Percentiles rank a stretch among this genome's conserved stretches.
These are phyloP conservation scores for Fusarium palustre DNA, from an alignment of 2,329 filamentous ascomycete genomes.

Conservation along the genomic window DNA sequence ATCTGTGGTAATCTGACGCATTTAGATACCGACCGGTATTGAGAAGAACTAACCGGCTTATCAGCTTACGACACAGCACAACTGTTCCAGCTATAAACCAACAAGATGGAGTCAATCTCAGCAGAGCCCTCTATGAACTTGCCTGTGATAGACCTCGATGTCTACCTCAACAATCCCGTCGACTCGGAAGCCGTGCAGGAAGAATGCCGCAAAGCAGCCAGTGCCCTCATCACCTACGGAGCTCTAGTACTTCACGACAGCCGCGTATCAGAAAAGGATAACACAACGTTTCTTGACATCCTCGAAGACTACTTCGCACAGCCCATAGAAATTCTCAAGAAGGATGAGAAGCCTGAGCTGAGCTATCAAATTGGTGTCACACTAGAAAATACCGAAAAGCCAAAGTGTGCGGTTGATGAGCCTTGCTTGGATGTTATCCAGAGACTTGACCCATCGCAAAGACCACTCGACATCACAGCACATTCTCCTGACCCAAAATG, in stretches of 20 bases:
- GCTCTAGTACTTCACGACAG: conserved; percentile 71
- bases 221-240: conserved; percentile 69
- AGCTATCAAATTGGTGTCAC: conserved; percentile 72
- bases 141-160: conserved; percentile 69
- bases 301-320: conserved; percentile 75
- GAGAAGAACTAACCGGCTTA: not conserved
- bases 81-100: not conserved
- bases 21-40: not conserved
- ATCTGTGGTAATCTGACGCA: not conserved
- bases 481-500: conserved; percentile 71
- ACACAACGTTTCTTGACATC: conserved; percentile 68
- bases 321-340: conserved; percentile 58
- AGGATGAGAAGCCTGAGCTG: conserved; percentile 68
- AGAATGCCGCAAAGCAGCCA: conserved; percentile 66
- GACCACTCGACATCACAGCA: conserved; percentile 67
- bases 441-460: conserved; percentile 65
- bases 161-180: conserved; percentile 61
- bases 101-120: conserved; percentile 42
- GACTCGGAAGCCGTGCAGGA: conserved; percentile 59
- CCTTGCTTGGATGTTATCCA: conserved; percentile 68
- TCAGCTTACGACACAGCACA: not conserved
- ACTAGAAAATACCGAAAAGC: conserved; percentile 72
- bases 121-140: conserved; percentile 63
- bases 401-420: conserved; percentile 72
- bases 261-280: conserved; percentile 67